Base-by-base conservation (phyloP, 139 green algal species). In the Yamagishiella unicocca region DNA sequence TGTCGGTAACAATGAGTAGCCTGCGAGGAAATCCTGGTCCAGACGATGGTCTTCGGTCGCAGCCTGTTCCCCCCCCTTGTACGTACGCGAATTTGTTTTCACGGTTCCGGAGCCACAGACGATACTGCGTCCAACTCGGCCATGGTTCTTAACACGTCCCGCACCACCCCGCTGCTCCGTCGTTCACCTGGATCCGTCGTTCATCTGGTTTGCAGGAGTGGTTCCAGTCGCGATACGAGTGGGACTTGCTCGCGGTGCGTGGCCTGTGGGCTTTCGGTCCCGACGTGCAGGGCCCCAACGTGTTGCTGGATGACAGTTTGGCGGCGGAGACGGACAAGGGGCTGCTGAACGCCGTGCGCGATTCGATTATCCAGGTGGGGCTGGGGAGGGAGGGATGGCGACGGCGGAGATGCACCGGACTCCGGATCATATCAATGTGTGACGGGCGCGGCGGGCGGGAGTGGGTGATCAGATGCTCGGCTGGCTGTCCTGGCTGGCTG, bases 181-280 rank as follows among this genome's bases (percentile, higher is more conserved):
- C n/a, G n/a, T n/a, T n/a, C n/a, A n/a, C n/a, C n/a, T n/a, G n/a
- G n/a, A n/a, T n/a, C n/a, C n/a, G n/a, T n/a, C n/a, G n/a, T n/a
- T n/a, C n/a, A n/a, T n/a, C n/a, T n/a, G n/a, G n/a, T 29, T 17
- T 45, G 33, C 82, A 83, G 83, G 83, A 89, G 42, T 82, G 71
- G 83, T 97, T 99, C 87, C 92, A 96, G 78, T 88, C 88, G 27
- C 97, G 97, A 45, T 99, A 99, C 89, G 96, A 98, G 72, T 99
- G 98, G 98, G 98, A 99, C 88, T 55, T 98, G 72, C 91, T 99
- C 62, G 98, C 97, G 3, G 97, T 97, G 40, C 93, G 96, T 66
- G 96, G 95, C 50, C 91, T 99, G 37, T 99, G 97, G 98, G 98
- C 98, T 4, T 99, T 99, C 92, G 97, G 98, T 0, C 97, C 98